A percentile compares a stretch with the other conserved stretches of the same genome.
These are phyloP conservation scores for Sarocladium brachiariae DNA, from an alignment of 2,329 filamentous ascomycete species.

Conservation along the genomic window DNA sequence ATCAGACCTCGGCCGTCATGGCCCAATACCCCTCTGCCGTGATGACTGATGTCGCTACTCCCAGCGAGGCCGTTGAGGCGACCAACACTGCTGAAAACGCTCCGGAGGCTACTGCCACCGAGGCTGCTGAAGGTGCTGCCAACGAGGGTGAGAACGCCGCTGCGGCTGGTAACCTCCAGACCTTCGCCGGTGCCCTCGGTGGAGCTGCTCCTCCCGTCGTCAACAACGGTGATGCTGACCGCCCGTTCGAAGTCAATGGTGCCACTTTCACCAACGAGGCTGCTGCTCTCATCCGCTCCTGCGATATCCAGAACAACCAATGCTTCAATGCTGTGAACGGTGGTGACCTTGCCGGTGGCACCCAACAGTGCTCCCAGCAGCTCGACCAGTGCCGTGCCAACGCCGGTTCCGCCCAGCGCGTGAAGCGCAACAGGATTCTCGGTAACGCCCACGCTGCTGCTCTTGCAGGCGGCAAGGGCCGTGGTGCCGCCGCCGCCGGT, in stretches of 20 bases:
- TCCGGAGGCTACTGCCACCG: not conserved
- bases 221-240: constrained; percentile 20
- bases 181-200: constrained; percentile 7
- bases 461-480: not conserved
- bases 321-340: constrained; percentile 41
- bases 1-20: constrained; percentile 6
- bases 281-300: constrained; percentile 39
- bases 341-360: constrained; percentile 21
- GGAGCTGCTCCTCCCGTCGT: constrained; percentile 4
- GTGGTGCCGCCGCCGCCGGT: not conserved
- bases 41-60: not conserved
- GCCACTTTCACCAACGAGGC: constrained; percentile 43
- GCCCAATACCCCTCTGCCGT: constrained; percentile 8
- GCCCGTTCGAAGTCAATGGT: constrained; percentile 45
- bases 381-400: constrained; percentile 1
- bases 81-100: not conserved
- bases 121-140: not conserved
- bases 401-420: not conserved
- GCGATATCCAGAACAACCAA: constrained; percentile 41
- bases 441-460: not conserved
- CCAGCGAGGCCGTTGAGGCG: not conserved
- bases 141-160: not conserved
- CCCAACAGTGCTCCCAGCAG: constrained; percentile 1
- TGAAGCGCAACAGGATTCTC: not conserved
- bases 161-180: constrained; percentile 8